These are phyloP conservation scores for Xylariaceae sp. DNA, from an alignment of 2,329 filamentous ascomycete species.

Conservation along the genomic window DNA sequence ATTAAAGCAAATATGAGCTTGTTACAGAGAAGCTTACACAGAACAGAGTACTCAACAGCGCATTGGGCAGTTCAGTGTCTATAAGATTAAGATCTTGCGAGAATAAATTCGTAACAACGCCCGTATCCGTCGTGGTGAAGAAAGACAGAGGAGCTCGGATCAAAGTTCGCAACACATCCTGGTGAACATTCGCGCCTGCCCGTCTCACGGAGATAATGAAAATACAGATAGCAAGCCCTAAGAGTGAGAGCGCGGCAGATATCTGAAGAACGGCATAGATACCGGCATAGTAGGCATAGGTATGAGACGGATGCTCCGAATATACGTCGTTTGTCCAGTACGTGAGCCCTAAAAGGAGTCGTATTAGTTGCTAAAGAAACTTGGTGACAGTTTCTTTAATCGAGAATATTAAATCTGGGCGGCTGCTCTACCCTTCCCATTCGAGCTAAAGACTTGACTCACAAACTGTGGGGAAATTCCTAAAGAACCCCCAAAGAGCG, in stretches of 20 bases:
- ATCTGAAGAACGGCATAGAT: conserved; percentile 34
- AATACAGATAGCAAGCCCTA: conserved; percentile 1
- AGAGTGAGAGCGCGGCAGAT: background rate
- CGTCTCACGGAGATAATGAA: conserved; percentile 1
- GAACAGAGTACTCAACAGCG: conserved; percentile 41
- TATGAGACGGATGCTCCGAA: conserved; percentile 23
- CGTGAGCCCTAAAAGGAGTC: conserved; percentile 19
- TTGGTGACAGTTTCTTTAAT: background rate
- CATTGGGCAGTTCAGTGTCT: conserved; percentile 47
- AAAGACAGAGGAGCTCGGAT: conserved; percentile 49
- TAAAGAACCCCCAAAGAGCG: conserved; percentile 30
- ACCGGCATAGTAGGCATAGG: conserved; percentile 34
- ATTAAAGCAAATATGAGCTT: too few species aligned
- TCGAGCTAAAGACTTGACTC: background rate
- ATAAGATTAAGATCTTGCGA: conserved; percentile 53
- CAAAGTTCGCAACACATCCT: conserved; percentile 38
- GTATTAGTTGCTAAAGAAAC: conserved; percentile 1
- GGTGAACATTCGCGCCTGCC: conserved; percentile 24
- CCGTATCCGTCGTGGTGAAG: conserved; percentile 47
- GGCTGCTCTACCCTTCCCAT: background rate
- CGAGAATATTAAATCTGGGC: background rate
- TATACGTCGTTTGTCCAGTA: conserved; percentile 34
- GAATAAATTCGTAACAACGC: conserved; percentile 51
- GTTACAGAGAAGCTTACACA: too few species aligned
- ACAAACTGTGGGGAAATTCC: conserved; percentile 35